Evolutionary conservation across 495 filamentous ascomycete genomes (phyloP).

Genomic region (Cetradonia linearis): DNA sequence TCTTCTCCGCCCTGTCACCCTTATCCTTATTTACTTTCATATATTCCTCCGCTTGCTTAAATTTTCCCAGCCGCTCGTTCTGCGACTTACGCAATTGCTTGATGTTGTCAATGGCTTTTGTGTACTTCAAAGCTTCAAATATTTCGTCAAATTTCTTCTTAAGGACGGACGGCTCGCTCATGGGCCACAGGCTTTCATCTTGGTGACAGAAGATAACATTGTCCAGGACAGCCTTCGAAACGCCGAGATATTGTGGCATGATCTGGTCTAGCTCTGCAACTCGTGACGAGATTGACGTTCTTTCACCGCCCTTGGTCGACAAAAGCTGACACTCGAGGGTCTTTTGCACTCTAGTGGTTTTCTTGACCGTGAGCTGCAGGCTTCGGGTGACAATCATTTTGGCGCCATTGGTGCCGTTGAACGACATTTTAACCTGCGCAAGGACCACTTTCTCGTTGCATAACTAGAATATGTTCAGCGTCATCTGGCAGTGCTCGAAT

Average conservation of each 20-base stretch:
- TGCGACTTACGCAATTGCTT: slow-evolving; percentile 75
- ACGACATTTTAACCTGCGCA: slow-evolving; percentile 84
- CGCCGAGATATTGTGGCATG: slow-evolving; percentile 80
- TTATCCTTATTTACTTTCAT: slow-evolving; percentile 79
- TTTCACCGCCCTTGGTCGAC: slow-evolving; percentile 70
- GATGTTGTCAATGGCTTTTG: slow-evolving; percentile 92
- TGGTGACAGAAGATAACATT: slow-evolving; percentile 98
- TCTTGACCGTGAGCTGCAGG: slow-evolving; percentile 78
- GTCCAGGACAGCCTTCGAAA: slow-evolving; percentile 81
- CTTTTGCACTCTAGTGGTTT: slow-evolving; percentile 56
- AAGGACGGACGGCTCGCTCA: slow-evolving; percentile 74
- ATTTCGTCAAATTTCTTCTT: slow-evolving; percentile 97
- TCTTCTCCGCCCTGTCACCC: slow-evolving; percentile 60
- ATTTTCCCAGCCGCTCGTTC: slow-evolving; percentile 58
- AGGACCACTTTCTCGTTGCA: slow-evolving; percentile 82
- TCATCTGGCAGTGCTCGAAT: neutral
- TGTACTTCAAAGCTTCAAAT: slow-evolving; percentile 93
- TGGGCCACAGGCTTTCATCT: slow-evolving; percentile 94
- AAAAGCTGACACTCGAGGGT: slow-evolving; percentile 70
- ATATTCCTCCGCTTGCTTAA: slow-evolving; percentile 61
- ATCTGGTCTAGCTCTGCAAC: slow-evolving; percentile 71
- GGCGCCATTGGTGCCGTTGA: slow-evolving; percentile 62
- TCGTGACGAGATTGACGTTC: slow-evolving; percentile 61
- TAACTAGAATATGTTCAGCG: slow-evolving; percentile 39
- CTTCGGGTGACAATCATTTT: slow-evolving; percentile 73